phyloP scores from a whole-genome alignment of 108 stramenopile genomes.

The Licmophora abbreviata region DNA sequence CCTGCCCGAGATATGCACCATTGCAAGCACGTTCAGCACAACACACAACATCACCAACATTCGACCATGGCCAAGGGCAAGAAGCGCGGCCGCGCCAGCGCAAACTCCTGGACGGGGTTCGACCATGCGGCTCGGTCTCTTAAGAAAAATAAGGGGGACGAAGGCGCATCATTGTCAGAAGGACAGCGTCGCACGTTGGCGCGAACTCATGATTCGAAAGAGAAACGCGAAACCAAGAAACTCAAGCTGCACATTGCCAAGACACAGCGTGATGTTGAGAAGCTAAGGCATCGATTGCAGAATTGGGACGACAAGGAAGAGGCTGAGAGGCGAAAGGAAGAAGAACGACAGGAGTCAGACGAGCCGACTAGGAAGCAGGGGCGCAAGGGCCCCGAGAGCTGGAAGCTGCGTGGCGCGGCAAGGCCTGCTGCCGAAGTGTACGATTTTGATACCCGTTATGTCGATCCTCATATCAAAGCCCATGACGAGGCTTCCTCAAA shows the following conservation, averaged over 20 bases:
- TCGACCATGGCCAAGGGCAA: too few relatives aligned
- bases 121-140: constrained; percentile 18
- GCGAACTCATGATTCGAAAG: constrained; percentile 27
- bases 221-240: constrained; percentile 32
- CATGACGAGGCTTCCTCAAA: constrained; percentile 59
- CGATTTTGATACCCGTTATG: constrained; percentile 83
- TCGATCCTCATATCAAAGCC: constrained; percentile 71
- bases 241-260: constrained; percentile 62
- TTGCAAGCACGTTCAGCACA: too few relatives aligned
- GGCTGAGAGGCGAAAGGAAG: constrained; percentile 8
- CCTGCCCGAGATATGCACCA: too few relatives aligned
- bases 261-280: constrained; percentile 45
- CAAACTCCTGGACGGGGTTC: constrained; percentile 24
- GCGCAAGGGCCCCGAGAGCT: constrained; percentile 70
- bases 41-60: too few relatives aligned
- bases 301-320: constrained; percentile 72
- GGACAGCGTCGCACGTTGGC: constrained; percentile 20
- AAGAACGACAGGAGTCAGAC: constrained; percentile 10
- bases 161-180: constrained; percentile 1
- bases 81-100: too few relatives aligned
- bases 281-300: constrained; percentile 38
- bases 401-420: constrained; percentile 86
- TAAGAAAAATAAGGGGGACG: neutral
- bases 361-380: constrained; percentile 39
- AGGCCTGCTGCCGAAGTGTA: constrained; percentile 82